Base-by-base conservation (phyloP, 73 alveolate genomes). In the Uronychia binucleata region DNA sequence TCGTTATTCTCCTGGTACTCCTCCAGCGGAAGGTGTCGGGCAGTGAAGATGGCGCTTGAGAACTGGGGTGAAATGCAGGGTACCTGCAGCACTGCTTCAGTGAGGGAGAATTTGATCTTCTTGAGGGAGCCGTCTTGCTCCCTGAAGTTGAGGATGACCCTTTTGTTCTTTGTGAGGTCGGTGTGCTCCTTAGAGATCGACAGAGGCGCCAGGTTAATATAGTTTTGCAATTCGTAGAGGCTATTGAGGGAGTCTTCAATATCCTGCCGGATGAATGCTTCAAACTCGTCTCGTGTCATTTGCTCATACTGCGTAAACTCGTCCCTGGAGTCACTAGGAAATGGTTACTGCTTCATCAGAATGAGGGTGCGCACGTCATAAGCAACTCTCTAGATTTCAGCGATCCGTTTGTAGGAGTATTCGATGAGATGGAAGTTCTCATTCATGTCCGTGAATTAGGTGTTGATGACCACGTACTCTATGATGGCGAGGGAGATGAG, bases 321-420 rank as follows among this genome's bases (percentile, higher is more conserved):
- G 19, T 46, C 19, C 67, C 67, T 46, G 19, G 19, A 19, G 19
- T 5, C 5, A 26, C 75, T n/a, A 57, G 59, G 0, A 67, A 77
- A 33, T 77, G 30, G 76, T 77, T 85, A 28, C 58, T 85, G 86
- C 29, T 85, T 85, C 11, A 85, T 85, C 33, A 85, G n/a, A 25
- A 85, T 85, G n/a, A 85, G 58, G 27, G 79, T 77, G 26, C 91
- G 33, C 1, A 85, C 77, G 58, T 85, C 78, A 81, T 77, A 85
- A 1, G 91, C 91, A 29, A 85, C 77, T 77, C 91, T 34, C 34
- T 85, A 86, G 31, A 85, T 35, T 46, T 85, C 91, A 1, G 91
- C 76, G 75, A 85, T 77, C 30, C 91, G 34, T n/a, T 78, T 78
- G 33, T 85, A 85, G 28, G 91, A 85, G 31, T 34, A 31, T 31